Evolutionary conservation across 306 rosid species (phyloP), one percentile per base, ranked within the genome.

Genomic region (Fragaria iinumae): DNA sequence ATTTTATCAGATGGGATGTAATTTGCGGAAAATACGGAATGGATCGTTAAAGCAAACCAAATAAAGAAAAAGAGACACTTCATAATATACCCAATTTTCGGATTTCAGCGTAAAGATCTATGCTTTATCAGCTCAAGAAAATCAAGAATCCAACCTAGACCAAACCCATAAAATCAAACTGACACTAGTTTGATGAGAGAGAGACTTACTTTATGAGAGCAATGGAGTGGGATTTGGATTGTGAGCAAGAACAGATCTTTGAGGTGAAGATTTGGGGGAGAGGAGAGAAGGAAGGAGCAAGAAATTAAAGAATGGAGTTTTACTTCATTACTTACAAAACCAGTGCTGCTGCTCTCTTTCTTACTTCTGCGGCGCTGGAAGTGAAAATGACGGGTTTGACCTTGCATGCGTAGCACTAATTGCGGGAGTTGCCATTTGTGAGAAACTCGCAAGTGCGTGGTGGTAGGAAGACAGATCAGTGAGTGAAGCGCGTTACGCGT

Each of bases 1-100:
- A 90, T 76, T 8, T 87, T 81, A 63, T 92, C 98, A 3, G 90
- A 38, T 12, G 99, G 90, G 38, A 85, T 76, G 79, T 87, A 96
- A 77, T 89, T 75, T 5, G 79, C 76, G 4, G 91, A 92, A 55
- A 62, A 72, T 62, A 81, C 78, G 75, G 81, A 55, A 47, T 82
- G 80, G 60, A 83, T 56, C 25, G 83, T 69, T 67, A 79, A 73
- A 55, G 83, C 63, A 82, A 90, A 49, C 55, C 13, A 87, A 72
- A 88, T 11, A 55, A 89, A 62, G 45, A 79, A 14, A 18, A 78
- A 78, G 25, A 41, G 23, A 68, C 8, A 21, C 13, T 69, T 82
- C 92, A 59, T 64, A 1, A 17, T 59, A 11, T 0, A 73, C 41
- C 76, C 67, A 23, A 21, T 23, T 38, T 23, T 38, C 11, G 11